Conservation (phyloP, 441 rosid species). For the Manihot esculenta region DNA sequence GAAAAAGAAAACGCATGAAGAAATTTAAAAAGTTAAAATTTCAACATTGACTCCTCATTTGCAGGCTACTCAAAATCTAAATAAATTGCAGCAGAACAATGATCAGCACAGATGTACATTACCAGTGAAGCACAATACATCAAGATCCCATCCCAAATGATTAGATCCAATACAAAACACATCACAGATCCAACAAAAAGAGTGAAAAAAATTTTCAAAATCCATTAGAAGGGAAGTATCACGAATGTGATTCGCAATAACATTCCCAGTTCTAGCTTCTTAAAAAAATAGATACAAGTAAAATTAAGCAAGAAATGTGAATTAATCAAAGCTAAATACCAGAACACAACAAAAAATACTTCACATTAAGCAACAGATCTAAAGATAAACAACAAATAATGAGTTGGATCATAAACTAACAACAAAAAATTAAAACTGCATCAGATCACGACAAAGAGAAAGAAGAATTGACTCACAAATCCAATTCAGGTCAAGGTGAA, state of each 20-base stretch:
- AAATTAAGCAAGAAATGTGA: constrained; percentile 21
- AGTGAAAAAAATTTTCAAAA: background rate
- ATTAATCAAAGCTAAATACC: constrained; percentile 1
- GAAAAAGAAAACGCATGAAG: background rate
- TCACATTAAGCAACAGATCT: constrained; percentile 34
- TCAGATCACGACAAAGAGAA: background rate
- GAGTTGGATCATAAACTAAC: constrained; percentile 22
- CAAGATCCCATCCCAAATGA: constrained; percentile 15
- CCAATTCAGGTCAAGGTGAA: constrained; percentile 25
- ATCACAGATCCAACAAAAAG: background rate
- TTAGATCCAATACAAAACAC: background rate
- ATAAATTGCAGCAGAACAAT: background rate
- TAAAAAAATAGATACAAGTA: constrained; percentile 34
- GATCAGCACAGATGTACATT: background rate
- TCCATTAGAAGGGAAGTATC: background rate
- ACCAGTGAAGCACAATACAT: background rate
- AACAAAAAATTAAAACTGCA: background rate
- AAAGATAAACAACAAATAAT: background rate
- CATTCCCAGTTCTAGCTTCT: background rate
- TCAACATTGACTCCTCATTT: background rate
- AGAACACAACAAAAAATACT: background rate
- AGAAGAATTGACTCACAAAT: constrained; percentile 29
- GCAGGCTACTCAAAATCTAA: background rate
- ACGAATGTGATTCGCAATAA: background rate
- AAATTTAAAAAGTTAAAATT: background rate